phyloP scores from a whole-genome alignment of 257 asterid species.

The Parsonsia alboflavescens region DNA sequence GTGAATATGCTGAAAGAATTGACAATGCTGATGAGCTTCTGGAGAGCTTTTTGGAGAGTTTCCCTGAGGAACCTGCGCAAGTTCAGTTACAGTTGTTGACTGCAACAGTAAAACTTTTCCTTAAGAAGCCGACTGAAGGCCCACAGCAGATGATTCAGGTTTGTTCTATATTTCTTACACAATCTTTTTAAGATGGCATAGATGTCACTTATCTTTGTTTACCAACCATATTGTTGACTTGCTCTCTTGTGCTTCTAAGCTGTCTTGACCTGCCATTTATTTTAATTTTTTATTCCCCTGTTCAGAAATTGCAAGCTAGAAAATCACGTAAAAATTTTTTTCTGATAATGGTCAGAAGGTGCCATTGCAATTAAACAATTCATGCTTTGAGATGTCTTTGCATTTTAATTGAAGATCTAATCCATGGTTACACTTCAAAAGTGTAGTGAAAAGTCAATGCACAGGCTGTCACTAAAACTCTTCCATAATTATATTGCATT shows the following conservation, averaged over 20 bases:
- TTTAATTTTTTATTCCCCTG: background rate
- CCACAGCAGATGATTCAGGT: constrained; percentile 99
- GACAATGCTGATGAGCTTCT: constrained; percentile 99
- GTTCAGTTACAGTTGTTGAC: constrained; percentile 96
- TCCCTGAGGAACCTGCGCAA: constrained; percentile 97
- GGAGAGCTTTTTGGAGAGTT: constrained; percentile 95
- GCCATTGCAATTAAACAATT: background rate
- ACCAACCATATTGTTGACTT: background rate
- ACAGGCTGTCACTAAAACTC: background rate
- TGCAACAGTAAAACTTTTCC: constrained; percentile 97
- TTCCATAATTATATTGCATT: background rate
- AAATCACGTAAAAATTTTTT: background rate
- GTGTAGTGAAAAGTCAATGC: background rate
- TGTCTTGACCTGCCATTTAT: background rate
- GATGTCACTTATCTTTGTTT: background rate
- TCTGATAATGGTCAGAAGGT: background rate
- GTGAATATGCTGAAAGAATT: constrained; percentile 99
- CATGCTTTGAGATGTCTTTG: background rate
- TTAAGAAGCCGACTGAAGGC: constrained; percentile 98
- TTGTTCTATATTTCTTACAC: constrained; percentile 13
- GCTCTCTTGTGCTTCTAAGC: background rate
- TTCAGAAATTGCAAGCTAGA: background rate
- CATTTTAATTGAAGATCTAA: background rate
- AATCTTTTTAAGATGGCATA: background rate
- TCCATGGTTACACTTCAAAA: background rate